Percentiles rank a stretch among this genome's conserved stretches.
phyloP scores from a whole-genome alignment of 1,139 yeast species.

The Magnusiomyces tetraspermus region DNA sequence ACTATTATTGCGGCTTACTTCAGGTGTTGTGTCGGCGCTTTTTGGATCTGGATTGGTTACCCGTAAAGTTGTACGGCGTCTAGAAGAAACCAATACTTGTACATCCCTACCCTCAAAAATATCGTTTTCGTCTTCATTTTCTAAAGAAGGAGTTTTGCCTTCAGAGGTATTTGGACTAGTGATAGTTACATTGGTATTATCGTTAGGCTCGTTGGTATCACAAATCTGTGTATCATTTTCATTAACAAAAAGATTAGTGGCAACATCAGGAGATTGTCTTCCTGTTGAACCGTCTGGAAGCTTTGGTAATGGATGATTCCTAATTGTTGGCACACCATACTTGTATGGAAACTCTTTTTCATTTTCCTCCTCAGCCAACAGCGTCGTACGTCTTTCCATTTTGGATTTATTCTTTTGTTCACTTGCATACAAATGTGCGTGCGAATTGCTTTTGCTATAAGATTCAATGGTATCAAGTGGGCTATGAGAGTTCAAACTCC shows the following conservation, averaged over 20 bases:
- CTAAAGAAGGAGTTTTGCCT: too few relatives aligned
- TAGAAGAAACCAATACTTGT: slow-evolving; percentile 65
- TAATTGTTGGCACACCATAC: too few relatives aligned
- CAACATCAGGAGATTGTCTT: too few relatives aligned
- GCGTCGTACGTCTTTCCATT: neutral
- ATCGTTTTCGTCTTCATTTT: slow-evolving; percentile 30
- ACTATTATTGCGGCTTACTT: slow-evolving; percentile 11
- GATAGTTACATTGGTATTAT: too few relatives aligned
- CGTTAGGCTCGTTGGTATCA: too few relatives aligned
- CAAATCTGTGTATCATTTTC: too few relatives aligned
- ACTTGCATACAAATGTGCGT: neutral
- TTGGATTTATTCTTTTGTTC: neutral
- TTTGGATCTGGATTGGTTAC: slow-evolving; percentile 50
- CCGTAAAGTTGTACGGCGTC: slow-evolving; percentile 51
- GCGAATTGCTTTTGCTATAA: neutral
- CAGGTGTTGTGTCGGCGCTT: slow-evolving; percentile 5
- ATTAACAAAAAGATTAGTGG: too few relatives aligned
- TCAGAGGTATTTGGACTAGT: too few relatives aligned
- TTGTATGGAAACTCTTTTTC: too few relatives aligned
- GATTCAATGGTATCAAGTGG: neutral
- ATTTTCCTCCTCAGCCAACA: slow-evolving; percentile 15
- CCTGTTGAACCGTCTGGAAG: neutral
- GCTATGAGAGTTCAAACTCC: neutral
- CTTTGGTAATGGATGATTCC: neutral
- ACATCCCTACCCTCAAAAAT: slow-evolving; percentile 50